These are phyloP conservation scores for Lipomyces yamadae DNA, from an alignment of 805 yeast genomes.

Conservation along the genomic window DNA sequence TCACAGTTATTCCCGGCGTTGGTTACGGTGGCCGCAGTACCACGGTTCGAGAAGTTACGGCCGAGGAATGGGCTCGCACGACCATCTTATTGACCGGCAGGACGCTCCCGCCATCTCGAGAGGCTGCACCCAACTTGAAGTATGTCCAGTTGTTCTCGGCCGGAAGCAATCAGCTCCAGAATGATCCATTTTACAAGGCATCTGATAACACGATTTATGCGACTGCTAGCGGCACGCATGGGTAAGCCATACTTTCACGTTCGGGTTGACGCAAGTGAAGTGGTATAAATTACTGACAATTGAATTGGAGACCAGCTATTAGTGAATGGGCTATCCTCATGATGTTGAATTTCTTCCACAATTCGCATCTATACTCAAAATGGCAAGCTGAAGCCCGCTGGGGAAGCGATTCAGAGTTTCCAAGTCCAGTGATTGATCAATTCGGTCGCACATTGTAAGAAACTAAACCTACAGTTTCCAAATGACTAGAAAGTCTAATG, in stretches of 20 bases:
- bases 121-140: slow-evolving; percentile 36
- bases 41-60: slow-evolving; percentile 23
- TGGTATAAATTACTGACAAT: neutral
- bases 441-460: slow-evolving; percentile 30
- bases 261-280: neutral
- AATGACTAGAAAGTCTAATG: slow-evolving; percentile 1
- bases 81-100: slow-evolving; percentile 27
- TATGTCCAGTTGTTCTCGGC: slow-evolving; percentile 37
- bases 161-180: slow-evolving; percentile 33
- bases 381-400: slow-evolving; percentile 36
- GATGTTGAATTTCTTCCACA: slow-evolving; percentile 34
- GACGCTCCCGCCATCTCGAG: slow-evolving; percentile 32
- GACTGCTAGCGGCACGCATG: slow-evolving; percentile 39
- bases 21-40: slow-evolving; percentile 28
- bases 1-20: slow-evolving; percentile 26
- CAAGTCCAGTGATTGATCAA: slow-evolving; percentile 20
- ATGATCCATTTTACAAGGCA: slow-evolving; percentile 18
- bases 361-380: slow-evolving; percentile 18
- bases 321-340: slow-evolving; percentile 35
- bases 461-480: neutral
- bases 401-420: slow-evolving; percentile 27
- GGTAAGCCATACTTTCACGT: slow-evolving; percentile 15
- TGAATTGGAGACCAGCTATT: slow-evolving; percentile 29
- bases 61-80: slow-evolving; percentile 31
- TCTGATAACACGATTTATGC: slow-evolving; percentile 23